phyloP scores from a whole-genome alignment of 169 alveolate genomes.

The Babesia divergens region DNA sequence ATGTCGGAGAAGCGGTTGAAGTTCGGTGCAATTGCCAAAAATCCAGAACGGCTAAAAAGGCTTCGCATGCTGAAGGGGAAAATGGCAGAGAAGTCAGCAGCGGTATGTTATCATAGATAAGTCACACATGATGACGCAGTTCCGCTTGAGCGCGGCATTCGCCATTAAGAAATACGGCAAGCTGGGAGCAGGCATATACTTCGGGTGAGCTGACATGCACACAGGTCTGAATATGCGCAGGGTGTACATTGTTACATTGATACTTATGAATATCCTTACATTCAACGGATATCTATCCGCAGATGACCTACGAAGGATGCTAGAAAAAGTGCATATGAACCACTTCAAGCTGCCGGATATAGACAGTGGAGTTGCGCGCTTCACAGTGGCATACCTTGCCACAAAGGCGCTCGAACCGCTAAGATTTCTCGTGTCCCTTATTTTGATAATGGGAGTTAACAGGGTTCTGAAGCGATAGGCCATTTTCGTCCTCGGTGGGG shows the following conservation, averaged over 20 bases:
- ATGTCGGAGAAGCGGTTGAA: constrained; percentile 22
- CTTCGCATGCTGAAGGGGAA: constrained; percentile 13
- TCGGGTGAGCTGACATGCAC: constrained; percentile 40
- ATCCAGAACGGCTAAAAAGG: constrained; percentile 25
- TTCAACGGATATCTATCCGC: constrained; percentile 45
- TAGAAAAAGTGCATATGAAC: constrained; percentile 30
- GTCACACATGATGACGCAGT: constrained; percentile 3
- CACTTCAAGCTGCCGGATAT: constrained; percentile 58
- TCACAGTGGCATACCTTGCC: constrained; percentile 64
- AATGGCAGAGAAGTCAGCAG: constrained; percentile 27
- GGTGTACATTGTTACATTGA: constrained; percentile 56
- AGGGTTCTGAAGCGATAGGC: constrained; percentile 1
- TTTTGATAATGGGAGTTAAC: constrained; percentile 32
- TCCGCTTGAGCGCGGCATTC: constrained; percentile 35
- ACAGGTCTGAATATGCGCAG: neutral
- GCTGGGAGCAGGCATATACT: constrained; percentile 54
- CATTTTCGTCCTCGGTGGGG: neutral
- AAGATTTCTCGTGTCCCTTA: constrained; percentile 46
- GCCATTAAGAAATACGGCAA: constrained; percentile 64
- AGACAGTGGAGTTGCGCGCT: constrained; percentile 58
- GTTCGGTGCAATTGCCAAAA: constrained; percentile 20
- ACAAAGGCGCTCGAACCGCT: constrained; percentile 62
- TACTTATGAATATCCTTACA: constrained; percentile 33
- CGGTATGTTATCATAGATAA: constrained; percentile 11
- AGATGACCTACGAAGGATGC: constrained; percentile 31